These are phyloP conservation scores for Apiospora marii DNA, from an alignment of 2,329 filamentous ascomycete genomes.

Conservation along the genomic window DNA sequence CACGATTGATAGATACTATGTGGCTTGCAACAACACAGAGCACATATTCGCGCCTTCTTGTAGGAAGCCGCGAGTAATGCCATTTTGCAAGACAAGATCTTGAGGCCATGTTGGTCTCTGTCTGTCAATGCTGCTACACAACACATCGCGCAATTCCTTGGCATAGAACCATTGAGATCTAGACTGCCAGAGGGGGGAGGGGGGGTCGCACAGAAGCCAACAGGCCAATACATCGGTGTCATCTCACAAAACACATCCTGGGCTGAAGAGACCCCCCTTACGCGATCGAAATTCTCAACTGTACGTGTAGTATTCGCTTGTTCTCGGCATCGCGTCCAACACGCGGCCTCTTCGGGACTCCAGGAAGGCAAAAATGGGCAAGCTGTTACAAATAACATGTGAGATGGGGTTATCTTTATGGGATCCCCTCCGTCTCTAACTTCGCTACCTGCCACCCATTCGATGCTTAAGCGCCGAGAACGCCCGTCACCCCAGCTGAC, in stretches of 20 bases:
- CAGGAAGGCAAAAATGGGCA: background rate
- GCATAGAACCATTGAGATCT: background rate
- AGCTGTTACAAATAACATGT: constrained; percentile 17
- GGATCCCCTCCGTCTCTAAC: constrained; percentile 5
- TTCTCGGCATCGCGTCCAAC: constrained; percentile 16
- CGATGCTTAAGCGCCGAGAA: constrained; percentile 3
- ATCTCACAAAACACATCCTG: background rate
- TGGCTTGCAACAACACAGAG: background rate
- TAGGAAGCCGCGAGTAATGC: background rate
- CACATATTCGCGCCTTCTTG: background rate
- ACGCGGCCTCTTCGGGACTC: constrained; percentile 4
- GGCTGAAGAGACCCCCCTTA: background rate
- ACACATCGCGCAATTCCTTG: background rate
- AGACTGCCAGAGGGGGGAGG: background rate
- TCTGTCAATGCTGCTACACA: background rate
- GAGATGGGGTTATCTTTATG: constrained; percentile 12
- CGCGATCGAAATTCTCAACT: background rate
- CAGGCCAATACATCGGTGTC: background rate
- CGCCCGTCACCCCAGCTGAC: constrained; percentile 1
- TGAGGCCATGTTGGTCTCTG: background rate
- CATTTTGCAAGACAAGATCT: background rate
- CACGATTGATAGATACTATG: background rate
- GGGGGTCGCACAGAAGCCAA: background rate
- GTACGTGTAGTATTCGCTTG: constrained; percentile 4
- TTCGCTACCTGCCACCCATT: constrained; percentile 1